phyloP scores from a whole-genome alignment of 2,329 filamentous ascomycete genomes.

The Trichoderma brevicompactum region DNA sequence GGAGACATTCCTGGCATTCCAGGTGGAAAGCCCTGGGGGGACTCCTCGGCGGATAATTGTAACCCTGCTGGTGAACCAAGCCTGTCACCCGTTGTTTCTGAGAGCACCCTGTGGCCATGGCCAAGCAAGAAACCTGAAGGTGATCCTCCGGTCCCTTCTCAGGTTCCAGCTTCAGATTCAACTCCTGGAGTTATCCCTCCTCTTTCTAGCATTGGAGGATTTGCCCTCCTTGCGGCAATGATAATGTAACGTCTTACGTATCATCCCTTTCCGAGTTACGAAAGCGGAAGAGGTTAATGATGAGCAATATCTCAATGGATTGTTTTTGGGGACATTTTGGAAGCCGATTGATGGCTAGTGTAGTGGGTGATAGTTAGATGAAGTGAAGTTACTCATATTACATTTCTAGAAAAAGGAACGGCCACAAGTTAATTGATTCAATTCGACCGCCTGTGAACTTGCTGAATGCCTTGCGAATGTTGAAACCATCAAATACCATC shows the following conservation, averaged over 20 bases:
- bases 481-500: too few relatives aligned
- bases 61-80: conserved; percentile 26
- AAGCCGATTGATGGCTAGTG: conserved; percentile 32
- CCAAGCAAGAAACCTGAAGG: conserved; percentile 33
- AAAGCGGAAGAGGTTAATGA: neutral
- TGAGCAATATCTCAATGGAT: conserved; percentile 24
- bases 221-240: conserved; percentile 38
- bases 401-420: conserved; percentile 16
- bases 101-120: conserved; percentile 35
- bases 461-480: too few relatives aligned
- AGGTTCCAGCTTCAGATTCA: conserved; percentile 38
- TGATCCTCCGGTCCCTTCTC: conserved; percentile 36
- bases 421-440: conserved; percentile 1
- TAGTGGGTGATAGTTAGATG: neutral
- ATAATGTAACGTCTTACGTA: conserved; percentile 33
- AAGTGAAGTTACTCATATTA: neutral
- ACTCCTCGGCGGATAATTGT: conserved; percentile 24
- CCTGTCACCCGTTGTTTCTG: conserved; percentile 30
- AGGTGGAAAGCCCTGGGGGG: neutral
- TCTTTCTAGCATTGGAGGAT: conserved; percentile 34
- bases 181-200: conserved; percentile 32
- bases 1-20: neutral
- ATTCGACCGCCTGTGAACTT: neutral
- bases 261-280: neutral
- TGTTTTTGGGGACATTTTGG: conserved; percentile 34